Percentiles rank a stretch among this genome's conserved stretches.
Conservation (phyloP, 257 asterid species). For the Penstemon davidsonii region DNA sequence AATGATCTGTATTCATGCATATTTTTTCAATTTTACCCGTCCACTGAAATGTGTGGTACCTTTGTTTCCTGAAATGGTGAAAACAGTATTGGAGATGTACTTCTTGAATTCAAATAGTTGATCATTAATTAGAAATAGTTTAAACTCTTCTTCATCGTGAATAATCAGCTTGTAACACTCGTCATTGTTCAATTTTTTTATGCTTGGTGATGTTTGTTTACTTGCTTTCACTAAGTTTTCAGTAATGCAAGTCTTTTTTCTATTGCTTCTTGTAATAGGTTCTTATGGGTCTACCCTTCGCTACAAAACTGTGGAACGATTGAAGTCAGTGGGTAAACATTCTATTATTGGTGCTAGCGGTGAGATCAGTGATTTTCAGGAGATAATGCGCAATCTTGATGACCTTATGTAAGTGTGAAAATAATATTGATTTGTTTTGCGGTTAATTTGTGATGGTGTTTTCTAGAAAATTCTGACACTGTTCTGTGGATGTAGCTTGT, state of each 20-base stretch:
- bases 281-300: conserved; percentile 97
- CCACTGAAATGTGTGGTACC: not conserved
- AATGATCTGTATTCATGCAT: not conserved
- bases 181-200: not conserved
- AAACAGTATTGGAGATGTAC: not conserved
- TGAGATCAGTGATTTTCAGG: conserved; percentile 97
- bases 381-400: conserved; percentile 79
- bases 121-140: not conserved
- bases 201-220: not conserved
- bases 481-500: conserved; percentile 54
- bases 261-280: conserved; percentile 45
- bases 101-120: not conserved
- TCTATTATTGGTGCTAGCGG: conserved; percentile 97
- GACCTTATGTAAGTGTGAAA: conserved; percentile 69
- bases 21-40: not conserved
- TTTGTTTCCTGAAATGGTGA: not conserved
- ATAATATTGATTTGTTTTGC: not conserved
- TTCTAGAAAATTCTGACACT: conserved; percentile 11
- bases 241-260: conserved; percentile 12
- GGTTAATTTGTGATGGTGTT: not conserved
- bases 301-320: conserved; percentile 88
- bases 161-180: conserved; percentile 3
- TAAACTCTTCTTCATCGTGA: not conserved
- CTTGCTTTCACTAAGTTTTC: conserved; percentile 4
- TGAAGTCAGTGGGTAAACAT: conserved; percentile 91